A percentile compares a stretch with the other conserved stretches of the same genome.
phyloP scores from a whole-genome alignment of 1,284 basidiomycete genomes.

The Sanghuangporus weigelae region DNA sequence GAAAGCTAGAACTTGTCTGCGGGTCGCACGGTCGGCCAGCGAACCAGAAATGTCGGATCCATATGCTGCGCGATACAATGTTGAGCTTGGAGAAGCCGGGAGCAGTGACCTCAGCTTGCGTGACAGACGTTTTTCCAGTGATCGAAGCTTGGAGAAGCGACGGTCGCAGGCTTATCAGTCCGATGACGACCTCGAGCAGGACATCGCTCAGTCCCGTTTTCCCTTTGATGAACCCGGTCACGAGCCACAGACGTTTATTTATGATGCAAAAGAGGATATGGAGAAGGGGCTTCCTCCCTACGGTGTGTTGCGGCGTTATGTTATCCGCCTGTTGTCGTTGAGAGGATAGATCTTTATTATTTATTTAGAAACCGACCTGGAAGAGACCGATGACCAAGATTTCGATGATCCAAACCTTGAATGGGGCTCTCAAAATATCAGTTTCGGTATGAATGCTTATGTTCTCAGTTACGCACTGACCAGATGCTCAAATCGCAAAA shows the following conservation, averaged over 20 bases:
- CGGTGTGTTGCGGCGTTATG: not conserved
- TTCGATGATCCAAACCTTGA: constrained; percentile 47
- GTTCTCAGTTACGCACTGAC: not conserved
- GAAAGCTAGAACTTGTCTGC: not conserved
- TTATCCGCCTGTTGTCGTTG: not conserved
- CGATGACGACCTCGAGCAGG: not conserved
- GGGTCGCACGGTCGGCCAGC: not conserved
- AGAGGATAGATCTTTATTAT: not conserved
- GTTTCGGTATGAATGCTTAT: constrained; percentile 3
- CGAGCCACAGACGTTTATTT: not conserved
- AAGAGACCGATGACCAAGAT: not conserved
- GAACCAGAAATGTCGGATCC: not conserved
- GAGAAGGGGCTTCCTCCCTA: constrained; percentile 9
- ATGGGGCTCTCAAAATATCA: constrained; percentile 27
- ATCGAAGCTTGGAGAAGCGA: not conserved
- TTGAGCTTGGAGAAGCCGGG: not conserved
- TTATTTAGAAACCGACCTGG: not conserved
- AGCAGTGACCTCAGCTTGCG: constrained; percentile 2
- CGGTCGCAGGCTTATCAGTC: constrained; percentile 4
- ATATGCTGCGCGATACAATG: not conserved
- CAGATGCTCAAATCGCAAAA: not conserved
- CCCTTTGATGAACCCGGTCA: not conserved
- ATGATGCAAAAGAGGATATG: constrained; percentile 11
- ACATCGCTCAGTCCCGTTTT: not conserved
- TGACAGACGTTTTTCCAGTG: not conserved